Evolutionary conservation across 257 asterid species (phyloP), one percentile per base, ranked within the genome.

Genomic region (Ehretia macrophylla): DNA sequence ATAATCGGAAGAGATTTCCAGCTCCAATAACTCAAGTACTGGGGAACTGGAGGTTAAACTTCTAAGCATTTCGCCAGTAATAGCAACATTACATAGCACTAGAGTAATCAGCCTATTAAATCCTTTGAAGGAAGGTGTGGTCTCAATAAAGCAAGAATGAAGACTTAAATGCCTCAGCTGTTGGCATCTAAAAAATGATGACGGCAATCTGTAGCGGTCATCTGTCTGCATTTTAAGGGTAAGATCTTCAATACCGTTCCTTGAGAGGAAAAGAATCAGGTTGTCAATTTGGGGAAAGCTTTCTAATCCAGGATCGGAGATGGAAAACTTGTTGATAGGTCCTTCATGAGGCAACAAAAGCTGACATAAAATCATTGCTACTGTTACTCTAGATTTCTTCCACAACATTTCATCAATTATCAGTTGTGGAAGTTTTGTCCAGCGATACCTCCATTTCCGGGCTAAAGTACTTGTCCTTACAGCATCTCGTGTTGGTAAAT

Each of bases 261-360:
- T 62, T 16, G 61, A 40, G 1, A 66, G 39, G 45, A 55, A 23
- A 39, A 22, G 18, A 10, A 71, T 55, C 38, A 60, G 18, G 23
- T 48, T 49, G 52, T 71, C 72, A 17, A 71, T 71, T 19, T 66
- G 27, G 18, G 22, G 12, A 55, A 65, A 65, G 0, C 32, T 39
- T 54, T 64, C 59, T n/a, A 70, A 52, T 48, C 22, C 50, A 45
- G 53, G 37, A 35, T 51, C 14, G 50, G 58, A 27, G 5, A 70
- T 67, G 51, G 35, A 35, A 58, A 70, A 70, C 48, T 65, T 64
- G 1, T 8, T 3, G 37, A 71, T 46, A 4, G 69, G 54, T 38
- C 50, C 72, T n/a, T 37, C 46, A 56, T 51, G 72, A 65, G 17
- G 56, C 49, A 27, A 17, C 21, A 65, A 37, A 22, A 71, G n/a